These are phyloP conservation scores for Sporothrix sp. DNA, from an alignment of 2,329 filamentous ascomycete genomes.

Conservation along the genomic window DNA sequence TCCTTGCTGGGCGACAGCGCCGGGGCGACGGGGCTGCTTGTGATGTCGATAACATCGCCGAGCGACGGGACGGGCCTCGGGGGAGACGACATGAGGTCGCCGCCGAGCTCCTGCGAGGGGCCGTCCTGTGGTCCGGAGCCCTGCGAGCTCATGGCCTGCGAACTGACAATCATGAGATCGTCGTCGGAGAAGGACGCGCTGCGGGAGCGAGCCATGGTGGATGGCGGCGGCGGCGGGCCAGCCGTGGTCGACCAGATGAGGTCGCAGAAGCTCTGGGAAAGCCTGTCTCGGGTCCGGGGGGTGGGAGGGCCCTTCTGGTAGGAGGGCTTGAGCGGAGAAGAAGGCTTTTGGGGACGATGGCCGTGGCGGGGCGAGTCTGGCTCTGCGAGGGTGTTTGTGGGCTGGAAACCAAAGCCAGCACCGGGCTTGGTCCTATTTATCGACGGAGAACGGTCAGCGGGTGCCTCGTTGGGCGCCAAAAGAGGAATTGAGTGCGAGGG, in stretches of 20 bases:
- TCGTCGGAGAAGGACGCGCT: slow-evolving; percentile 29
- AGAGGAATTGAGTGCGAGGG: not conserved
- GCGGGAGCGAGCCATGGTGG: slow-evolving; percentile 18
- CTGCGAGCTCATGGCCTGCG: slow-evolving; percentile 24
- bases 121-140: slow-evolving; percentile 8
- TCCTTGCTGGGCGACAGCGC: slow-evolving; percentile 5
- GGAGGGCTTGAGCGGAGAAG: not conserved
- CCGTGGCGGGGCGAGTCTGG: not conserved
- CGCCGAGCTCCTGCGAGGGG: not conserved
- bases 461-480: not conserved
- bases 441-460: not conserved
- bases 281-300: slow-evolving; percentile 8
- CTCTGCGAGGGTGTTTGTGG: slow-evolving; percentile 20
- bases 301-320: not conserved
- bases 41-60: slow-evolving; percentile 24
- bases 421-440: slow-evolving; percentile 20
- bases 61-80: slow-evolving; percentile 30
- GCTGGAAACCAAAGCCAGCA: slow-evolving; percentile 21
- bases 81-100: slow-evolving; percentile 19
- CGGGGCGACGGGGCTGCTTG: slow-evolving; percentile 21
- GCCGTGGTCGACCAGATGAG: slow-evolving; percentile 20
- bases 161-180: slow-evolving; percentile 28
- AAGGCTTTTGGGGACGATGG: not conserved
- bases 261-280: slow-evolving; percentile 20
- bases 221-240: slow-evolving; percentile 11